Evolutionary conservation across 116 monocot species (phyloP).

Genomic region (Dioscorea cayenensis): DNA sequence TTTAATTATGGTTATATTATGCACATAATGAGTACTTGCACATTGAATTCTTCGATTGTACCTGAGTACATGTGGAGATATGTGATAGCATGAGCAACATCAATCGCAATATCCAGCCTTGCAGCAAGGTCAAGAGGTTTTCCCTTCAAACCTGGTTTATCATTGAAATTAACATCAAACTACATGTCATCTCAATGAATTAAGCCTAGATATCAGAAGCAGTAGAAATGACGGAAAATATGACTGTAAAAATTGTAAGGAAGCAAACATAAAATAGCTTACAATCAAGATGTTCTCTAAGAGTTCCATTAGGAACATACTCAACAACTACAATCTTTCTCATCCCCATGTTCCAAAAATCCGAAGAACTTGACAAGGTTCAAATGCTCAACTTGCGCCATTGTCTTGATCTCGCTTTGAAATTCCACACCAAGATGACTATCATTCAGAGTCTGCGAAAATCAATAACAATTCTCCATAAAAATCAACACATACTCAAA

Average conservation of each 20-base stretch:
- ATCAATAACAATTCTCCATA: not conserved
- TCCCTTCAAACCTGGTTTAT: constrained; percentile 30
- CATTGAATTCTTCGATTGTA: constrained; percentile 5
- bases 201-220: not conserved
- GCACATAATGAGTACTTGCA: not conserved
- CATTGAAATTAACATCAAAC: not conserved
- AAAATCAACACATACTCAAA: not conserved
- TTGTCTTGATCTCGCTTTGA: constrained; percentile 49
- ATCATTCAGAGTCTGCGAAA: constrained; percentile 27
- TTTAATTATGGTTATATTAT: not conserved
- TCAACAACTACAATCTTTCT: constrained; percentile 58
- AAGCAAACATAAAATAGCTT: constrained; percentile 8
- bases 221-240: not conserved
- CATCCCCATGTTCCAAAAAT: constrained; percentile 56
- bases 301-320: constrained; percentile 69
- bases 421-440: constrained; percentile 32
- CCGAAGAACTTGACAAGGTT: constrained; percentile 72
- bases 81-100: constrained; percentile 77
- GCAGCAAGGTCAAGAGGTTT: constrained; percentile 43
- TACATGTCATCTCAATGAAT: not conserved
- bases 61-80: constrained; percentile 90
- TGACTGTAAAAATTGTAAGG: not conserved
- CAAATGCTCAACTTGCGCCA: constrained; percentile 55
- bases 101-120: constrained; percentile 67
- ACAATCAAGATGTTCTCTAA: constrained; percentile 82